Evolutionary conservation across 495 filamentous ascomycete genomes (phyloP), one percentile per base, ranked within the genome.

Genomic region (Aspergillus steynii): DNA sequence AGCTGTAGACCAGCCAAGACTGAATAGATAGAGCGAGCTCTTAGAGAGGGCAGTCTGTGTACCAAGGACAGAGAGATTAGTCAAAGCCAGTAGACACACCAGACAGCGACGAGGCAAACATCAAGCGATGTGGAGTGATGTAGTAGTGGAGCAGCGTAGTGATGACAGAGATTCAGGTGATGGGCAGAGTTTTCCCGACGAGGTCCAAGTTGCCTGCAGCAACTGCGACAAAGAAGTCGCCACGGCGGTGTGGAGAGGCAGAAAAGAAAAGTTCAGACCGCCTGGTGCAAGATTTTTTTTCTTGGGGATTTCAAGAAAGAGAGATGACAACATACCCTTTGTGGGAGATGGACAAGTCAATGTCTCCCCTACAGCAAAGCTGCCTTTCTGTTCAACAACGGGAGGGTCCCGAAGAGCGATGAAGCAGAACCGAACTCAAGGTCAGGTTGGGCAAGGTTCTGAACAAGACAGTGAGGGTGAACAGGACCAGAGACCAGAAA

Each of bases 321-420:
- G 37, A 42, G 37, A 42, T 42, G 37, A 31, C 20, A 52, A 52
- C 56, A 28, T 58, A 91, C 89, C 86, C 80, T 83, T 74, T 80
- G 81, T 80, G 86, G 90, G 92, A 96, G 93, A 96, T 90, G 83
- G 90, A 96, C 93, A 96, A 97, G 68, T 87, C 76, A 97, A 97
- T 97, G 93, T 92, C 88, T 97, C 93, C 91, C 93, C 92, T 87
- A 80, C 74, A 79, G 71, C 58, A 65, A 65, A 65, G 61, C 62
- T 69, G 61, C 63, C 59, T 60, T 66, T 61, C 37, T 50, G 55
- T 28, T 51, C 29, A 58, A 28, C 37, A 34, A 65, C 52, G 32
- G 49, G 55, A 49, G 50, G 53, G 61, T 61, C 61, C 54, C 53
- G 56, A 15, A 49, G 8, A 37, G 50, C 20, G 34, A 47, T 50